Base-by-base conservation (phyloP, 257 asterid genomes). In the Fraxinus cuspidata region DNA sequence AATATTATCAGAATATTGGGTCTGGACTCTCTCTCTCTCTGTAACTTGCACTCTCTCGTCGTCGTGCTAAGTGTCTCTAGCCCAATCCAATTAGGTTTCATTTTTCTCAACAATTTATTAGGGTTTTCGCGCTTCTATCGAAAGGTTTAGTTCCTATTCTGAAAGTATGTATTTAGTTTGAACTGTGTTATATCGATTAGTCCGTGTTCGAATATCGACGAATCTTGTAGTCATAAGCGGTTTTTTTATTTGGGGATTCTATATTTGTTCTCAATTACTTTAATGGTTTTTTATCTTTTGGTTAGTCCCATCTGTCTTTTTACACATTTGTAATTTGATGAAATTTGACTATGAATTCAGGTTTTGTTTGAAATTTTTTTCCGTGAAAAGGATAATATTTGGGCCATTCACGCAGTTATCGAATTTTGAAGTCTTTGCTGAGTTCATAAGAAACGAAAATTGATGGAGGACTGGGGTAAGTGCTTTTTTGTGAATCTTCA, bases 401-500 rank as follows among this genome's bases (percentile, higher is more conserved):
- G 15, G 28, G 25, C 66, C 21, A 63, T 75, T 19, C 77, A 74
- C 84, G 83, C 83, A 60, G 63, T 80, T 65, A 2, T 32, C 19
- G 68, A 37, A 38, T 13, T 51, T 79, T 73, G 81, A 76, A 81
- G 81, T 51, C 34, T 34, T 70, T 69, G 37, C 73, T 21, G 79
- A 72, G 60, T 72, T 42, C 74, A 29, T 83, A 76, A 78, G 86
- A 72, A 80, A 53, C 74, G 76, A 66, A 65, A 77, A 70, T 37
- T 23, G 77, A 93, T 93, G 97, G 97, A 89, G 78, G 97, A 90
- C 76, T 93, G 97, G 97, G 97, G 97, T 93, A 82, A 81, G 71
- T 69, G 28, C 67, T 25, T 4, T 73, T 32, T 53, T 63, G 21
- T 7, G 11, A 64, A 15, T 21, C 4, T 31, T 35, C 34, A 4